Evolutionary conservation across 768 basidiomycete species (phyloP).

Genomic region (Pleurotus platypus): DNA sequence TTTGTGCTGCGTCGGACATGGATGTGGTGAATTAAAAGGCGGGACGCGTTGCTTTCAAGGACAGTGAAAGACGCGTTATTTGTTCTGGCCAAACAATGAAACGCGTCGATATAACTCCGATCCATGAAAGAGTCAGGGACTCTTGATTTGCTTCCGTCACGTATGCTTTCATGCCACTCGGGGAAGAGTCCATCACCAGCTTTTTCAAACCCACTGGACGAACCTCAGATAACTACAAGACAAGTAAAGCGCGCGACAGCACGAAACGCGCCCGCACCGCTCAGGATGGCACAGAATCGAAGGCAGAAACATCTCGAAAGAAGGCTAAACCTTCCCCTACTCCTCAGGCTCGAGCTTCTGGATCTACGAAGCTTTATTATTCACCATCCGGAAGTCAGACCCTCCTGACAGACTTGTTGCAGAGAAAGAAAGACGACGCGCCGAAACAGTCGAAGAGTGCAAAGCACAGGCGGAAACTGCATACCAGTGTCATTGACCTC

Average conservation of each 20-base stretch:
- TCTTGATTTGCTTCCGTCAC: neutral
- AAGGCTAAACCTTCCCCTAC: neutral
- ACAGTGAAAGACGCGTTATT: slow-evolving; percentile 27
- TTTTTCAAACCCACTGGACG: slow-evolving; percentile 15
- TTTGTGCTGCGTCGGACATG: slow-evolving; percentile 30
- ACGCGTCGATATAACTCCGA: slow-evolving; percentile 29
- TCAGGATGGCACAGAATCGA: slow-evolving; percentile 3
- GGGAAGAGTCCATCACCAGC: slow-evolving; percentile 19
- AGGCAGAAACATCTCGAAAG: neutral
- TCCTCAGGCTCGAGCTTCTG: neutral
- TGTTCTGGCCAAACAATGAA: slow-evolving; percentile 24
- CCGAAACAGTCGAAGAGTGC: too few species aligned
- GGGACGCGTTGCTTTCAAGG: slow-evolving; percentile 2
- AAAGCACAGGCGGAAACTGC: too few species aligned
- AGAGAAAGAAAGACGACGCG: neutral
- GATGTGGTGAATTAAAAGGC: neutral
- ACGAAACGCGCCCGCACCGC: neutral
- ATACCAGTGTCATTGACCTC: too few species aligned
- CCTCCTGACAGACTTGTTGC: neutral
- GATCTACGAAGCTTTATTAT: too few species aligned
- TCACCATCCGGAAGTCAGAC: neutral
- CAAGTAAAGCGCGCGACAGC: too few species aligned
- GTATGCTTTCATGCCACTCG: slow-evolving; percentile 13
- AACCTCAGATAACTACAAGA: neutral
- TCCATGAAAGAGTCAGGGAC: slow-evolving; percentile 7